Evolutionary conservation across 495 filamentous ascomycete species (phyloP).

Genomic region (Annulohypoxylon bovei): DNA sequence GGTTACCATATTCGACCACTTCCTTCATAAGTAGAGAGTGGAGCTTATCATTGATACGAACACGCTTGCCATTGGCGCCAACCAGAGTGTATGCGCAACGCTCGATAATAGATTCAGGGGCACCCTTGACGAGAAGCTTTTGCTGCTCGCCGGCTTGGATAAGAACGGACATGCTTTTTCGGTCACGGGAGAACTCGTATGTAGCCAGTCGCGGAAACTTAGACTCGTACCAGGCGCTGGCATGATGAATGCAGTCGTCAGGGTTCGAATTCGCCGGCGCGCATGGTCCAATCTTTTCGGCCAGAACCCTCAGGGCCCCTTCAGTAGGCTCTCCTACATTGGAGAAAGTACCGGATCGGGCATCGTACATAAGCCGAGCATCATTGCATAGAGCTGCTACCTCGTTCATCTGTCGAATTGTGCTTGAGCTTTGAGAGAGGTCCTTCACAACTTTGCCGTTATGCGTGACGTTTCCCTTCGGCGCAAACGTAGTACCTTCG

Average conservation of each 20-base stretch:
- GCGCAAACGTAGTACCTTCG: conserved; percentile 93
- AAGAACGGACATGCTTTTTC: conserved; percentile 99
- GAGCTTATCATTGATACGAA: conserved; percentile 73
- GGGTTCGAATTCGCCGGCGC: conserved; percentile 52
- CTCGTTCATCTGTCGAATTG: conserved; percentile 82
- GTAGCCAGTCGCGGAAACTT: conserved; percentile 78
- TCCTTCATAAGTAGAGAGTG: conserved; percentile 74
- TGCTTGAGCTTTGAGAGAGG: conserved; percentile 77
- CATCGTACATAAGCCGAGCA: conserved; percentile 82
- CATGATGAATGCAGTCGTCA: conserved; percentile 73
- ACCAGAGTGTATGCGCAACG: conserved; percentile 83
- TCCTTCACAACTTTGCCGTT: conserved; percentile 75
- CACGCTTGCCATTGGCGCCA: conserved; percentile 77
- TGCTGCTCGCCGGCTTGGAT: conserved; percentile 73
- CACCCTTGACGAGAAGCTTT: conserved; percentile 94
- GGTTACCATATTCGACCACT: conserved; percentile 88
- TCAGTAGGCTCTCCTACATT: conserved; percentile 97
- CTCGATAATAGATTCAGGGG: conserved; percentile 91
- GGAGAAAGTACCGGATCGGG: conserved; percentile 74
- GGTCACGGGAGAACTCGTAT: conserved; percentile 96
- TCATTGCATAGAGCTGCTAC: conserved; percentile 93
- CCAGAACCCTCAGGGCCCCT: conserved; percentile 88
- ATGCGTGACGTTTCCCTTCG: conserved; percentile 74
- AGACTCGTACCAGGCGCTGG: conserved; percentile 86
- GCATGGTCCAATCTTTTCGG: conserved; percentile 87